A percentile compares a stretch with the other conserved stretches of the same genome.
Evolutionary conservation across 148 eudicot genomes (phyloP).

Genomic region (Rhododendron kiyosumense): DNA sequence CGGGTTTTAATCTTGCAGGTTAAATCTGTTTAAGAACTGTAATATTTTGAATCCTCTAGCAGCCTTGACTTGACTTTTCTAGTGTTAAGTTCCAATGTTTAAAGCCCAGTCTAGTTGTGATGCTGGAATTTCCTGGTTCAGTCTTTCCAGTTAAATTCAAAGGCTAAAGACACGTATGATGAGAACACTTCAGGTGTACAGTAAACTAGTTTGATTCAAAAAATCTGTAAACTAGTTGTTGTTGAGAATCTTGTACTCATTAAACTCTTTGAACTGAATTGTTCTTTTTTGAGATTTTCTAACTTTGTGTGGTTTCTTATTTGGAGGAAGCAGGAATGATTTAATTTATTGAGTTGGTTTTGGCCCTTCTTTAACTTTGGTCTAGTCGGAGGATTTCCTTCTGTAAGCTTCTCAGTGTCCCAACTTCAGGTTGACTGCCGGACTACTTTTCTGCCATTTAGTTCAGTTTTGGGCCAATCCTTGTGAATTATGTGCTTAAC

Average conservation of each 20-base stretch:
- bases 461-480: not conserved
- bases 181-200: not conserved
- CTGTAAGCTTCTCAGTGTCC: not conserved
- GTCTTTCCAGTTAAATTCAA: not conserved
- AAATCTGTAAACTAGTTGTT: not conserved
- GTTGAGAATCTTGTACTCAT: not conserved
- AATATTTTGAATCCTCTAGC: not conserved
- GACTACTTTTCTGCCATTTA: not conserved
- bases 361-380: not conserved
- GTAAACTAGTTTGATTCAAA: not conserved
- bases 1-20: constrained; percentile 2
- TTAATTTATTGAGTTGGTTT: not conserved
- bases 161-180: not conserved
- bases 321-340: not conserved
- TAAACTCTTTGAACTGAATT: not conserved
- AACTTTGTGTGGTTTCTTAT: not conserved
- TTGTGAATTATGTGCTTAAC: not conserved
- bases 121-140: not conserved
- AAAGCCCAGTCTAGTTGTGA: not conserved
- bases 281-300: not conserved
- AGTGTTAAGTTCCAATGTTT: not conserved
- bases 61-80: not conserved
- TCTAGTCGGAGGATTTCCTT: not conserved
- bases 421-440: not conserved
- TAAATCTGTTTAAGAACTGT: not conserved